phyloP scores from a whole-genome alignment of 202 grass and related monocot genomes.

The Alloteropsis angusta region DNA sequence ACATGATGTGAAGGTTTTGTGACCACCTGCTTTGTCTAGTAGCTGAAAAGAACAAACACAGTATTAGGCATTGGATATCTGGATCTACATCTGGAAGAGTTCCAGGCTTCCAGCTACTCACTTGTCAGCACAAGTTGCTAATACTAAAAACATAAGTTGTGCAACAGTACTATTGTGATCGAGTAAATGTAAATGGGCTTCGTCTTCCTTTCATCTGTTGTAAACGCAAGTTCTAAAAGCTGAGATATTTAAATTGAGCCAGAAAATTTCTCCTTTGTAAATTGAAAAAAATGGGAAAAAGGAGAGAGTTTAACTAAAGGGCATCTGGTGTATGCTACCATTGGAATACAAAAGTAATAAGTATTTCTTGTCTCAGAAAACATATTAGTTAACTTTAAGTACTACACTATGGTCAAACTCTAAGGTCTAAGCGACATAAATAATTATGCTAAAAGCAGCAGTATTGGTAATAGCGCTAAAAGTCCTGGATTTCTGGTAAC shows the following conservation, averaged over 20 bases:
- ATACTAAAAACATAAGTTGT: background rate
- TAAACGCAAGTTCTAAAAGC: background rate
- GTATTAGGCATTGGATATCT: slow-evolving; percentile 1
- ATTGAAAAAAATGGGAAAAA: background rate
- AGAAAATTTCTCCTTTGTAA: background rate
- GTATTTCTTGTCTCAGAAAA: background rate
- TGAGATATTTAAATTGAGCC: background rate
- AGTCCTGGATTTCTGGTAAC: slow-evolving; percentile 13
- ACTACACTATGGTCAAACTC: slow-evolving; percentile 3
- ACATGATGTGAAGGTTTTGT: background rate
- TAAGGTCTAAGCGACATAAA: background rate
- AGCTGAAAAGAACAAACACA: background rate
- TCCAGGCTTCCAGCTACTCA: background rate
- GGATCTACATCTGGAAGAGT: slow-evolving; percentile 5
- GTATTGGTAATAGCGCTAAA: background rate
- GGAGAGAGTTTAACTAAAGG: background rate
- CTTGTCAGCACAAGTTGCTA: background rate
- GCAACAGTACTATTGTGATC: background rate
- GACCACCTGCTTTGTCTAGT: background rate
- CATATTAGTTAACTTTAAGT: slow-evolving; percentile 1
- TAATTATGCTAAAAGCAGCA: background rate
- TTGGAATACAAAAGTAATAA: background rate
- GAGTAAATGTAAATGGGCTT: background rate
- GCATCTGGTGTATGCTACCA: background rate
- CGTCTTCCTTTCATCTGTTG: background rate